Evolutionary conservation across 495 filamentous ascomycete genomes (phyloP).

Genomic region (Xylaria palmicola): DNA sequence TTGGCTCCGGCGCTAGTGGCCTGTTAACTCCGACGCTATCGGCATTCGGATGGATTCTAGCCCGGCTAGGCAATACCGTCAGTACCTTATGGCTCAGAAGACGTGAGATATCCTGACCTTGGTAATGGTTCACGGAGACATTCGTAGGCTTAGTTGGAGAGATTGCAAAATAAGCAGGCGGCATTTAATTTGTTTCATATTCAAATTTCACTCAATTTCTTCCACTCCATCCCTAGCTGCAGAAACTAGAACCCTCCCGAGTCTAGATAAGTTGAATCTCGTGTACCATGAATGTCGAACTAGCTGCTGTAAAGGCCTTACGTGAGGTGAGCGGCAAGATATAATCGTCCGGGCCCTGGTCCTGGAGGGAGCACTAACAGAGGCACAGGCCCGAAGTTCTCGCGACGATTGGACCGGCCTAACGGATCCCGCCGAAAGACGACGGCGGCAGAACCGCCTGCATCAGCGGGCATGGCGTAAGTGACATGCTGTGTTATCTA

Average conservation of each 20-base stretch:
- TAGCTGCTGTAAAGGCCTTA: conserved; percentile 19
- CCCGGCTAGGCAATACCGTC: too few species aligned
- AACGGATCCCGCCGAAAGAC: conserved; percentile 21
- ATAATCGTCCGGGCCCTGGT: too few species aligned
- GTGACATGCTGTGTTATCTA: conserved; percentile 1
- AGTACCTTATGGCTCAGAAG: background rate
- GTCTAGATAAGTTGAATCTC: too few species aligned
- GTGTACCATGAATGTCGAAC: conserved; percentile 10
- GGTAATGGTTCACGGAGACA: background rate
- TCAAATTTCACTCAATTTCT: background rate
- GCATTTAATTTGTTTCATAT: background rate
- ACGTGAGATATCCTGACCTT: background rate
- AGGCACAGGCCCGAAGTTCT: conserved; percentile 19
- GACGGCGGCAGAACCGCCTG: conserved; percentile 29
- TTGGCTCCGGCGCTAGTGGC: background rate
- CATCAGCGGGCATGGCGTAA: conserved; percentile 34
- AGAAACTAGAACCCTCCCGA: background rate
- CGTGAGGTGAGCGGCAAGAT: conserved; percentile 25
- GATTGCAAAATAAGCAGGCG: background rate
- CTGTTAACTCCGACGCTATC: background rate
- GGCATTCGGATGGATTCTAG: conserved; percentile 4
- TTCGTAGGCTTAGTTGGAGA: background rate
- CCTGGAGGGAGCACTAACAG: background rate
- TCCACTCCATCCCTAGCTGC: background rate
- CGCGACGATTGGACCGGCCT: conserved; percentile 33